phyloP scores from a whole-genome alignment of 257 asterid species.

The Fraxinus excelsior region DNA sequence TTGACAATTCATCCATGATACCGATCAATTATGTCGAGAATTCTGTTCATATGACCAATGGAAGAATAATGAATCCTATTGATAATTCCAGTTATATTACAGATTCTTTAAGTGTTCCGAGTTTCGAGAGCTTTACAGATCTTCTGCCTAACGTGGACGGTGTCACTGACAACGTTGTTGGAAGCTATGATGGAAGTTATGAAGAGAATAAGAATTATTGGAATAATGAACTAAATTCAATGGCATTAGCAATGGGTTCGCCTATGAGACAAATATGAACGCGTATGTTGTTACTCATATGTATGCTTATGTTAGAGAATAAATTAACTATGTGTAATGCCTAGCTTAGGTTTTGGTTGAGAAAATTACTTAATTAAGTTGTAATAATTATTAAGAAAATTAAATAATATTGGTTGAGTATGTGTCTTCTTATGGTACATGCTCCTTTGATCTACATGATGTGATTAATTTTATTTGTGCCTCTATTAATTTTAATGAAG shows the following conservation, averaged over 20 bases:
- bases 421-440: too few relatives aligned
- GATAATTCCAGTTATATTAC: background rate
- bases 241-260: slow-evolving; percentile 32
- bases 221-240: slow-evolving; percentile 35
- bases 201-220: slow-evolving; percentile 46
- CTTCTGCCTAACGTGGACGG: slow-evolving; percentile 8
- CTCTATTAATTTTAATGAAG: too few relatives aligned
- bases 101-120: slow-evolving; percentile 29
- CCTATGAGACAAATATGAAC: background rate
- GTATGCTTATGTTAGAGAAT: too few relatives aligned
- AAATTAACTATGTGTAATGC: too few relatives aligned
- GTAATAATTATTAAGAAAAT: too few relatives aligned
- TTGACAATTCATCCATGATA: background rate
- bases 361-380: too few relatives aligned
- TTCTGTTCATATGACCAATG: slow-evolving; percentile 3
- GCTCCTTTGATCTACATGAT: too few relatives aligned
- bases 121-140: slow-evolving; percentile 30
- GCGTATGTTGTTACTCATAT: too few relatives aligned
- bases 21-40: slow-evolving; percentile 11
- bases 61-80: background rate
- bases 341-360: too few relatives aligned
- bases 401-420: too few relatives aligned
- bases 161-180: background rate
- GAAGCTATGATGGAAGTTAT: background rate
- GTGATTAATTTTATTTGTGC: too few relatives aligned